A percentile compares a stretch with the other conserved stretches of the same genome.
These are phyloP conservation scores for Eucalyptus sideroxylon DNA, from an alignment of 345 rosid genomes.

Conservation along the genomic window DNA sequence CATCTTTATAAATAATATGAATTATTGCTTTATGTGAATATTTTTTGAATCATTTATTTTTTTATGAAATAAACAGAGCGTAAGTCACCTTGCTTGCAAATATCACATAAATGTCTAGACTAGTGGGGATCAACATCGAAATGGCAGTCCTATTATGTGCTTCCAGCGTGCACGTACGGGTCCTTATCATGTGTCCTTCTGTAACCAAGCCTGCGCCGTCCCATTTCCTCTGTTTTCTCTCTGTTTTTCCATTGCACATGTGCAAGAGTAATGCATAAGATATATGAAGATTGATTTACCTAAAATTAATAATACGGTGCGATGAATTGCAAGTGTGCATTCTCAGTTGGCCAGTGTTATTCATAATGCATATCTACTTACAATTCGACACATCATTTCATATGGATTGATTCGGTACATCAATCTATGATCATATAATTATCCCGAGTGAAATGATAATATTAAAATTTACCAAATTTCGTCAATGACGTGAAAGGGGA, in stretches of 20 bases:
- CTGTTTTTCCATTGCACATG: neutral
- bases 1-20: too few relatives aligned
- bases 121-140: neutral
- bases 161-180: neutral
- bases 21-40: rapidly evolving
- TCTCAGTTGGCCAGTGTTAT: neutral
- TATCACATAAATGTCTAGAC: too few relatives aligned
- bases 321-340: neutral
- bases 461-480: neutral
- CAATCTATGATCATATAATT: neutral
- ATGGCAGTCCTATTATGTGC: rapidly evolving
- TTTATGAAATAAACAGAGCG: rapidly evolving
- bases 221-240: neutral
- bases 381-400: neutral
- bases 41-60: neutral
- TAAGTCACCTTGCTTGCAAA: too few relatives aligned
- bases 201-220: neutral
- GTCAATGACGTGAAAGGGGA: neutral
- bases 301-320: neutral
- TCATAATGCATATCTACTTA: neutral
- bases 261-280: neutral
- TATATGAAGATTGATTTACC: neutral
- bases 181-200: neutral
- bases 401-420: neutral
- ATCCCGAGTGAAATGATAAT: neutral